A percentile compares a stretch with the other conserved stretches of the same genome.
Conservation (phyloP, 2,329 filamentous ascomycete genomes). For the Calonectria leucothoes region DNA sequence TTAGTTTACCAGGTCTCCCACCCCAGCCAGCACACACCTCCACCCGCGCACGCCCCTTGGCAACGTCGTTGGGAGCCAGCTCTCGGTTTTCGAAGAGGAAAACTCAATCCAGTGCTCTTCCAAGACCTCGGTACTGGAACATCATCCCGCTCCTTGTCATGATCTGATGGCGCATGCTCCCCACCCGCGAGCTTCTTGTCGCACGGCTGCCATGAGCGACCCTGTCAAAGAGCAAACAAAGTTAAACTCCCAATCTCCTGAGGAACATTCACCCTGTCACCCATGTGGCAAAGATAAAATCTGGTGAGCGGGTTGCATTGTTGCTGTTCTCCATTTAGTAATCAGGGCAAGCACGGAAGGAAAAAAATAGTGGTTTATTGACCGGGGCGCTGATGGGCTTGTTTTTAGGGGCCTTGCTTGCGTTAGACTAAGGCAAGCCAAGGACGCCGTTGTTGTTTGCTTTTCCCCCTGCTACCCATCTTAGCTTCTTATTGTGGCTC, state of each 20-base stretch:
- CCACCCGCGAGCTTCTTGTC: not conserved
- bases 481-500: not conserved
- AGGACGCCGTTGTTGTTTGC: constrained; percentile 11
- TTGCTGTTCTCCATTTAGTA: not conserved
- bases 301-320: not conserved
- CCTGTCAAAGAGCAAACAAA: not conserved
- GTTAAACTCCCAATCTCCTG: not conserved
- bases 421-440: constrained; percentile 6
- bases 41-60: not conserved
- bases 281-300: not conserved
- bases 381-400: not conserved
- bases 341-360: not conserved
- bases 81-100: not conserved
- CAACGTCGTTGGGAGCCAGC: not conserved
- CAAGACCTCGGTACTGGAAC: constrained; percentile 20
- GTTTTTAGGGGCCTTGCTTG: constrained; percentile 2
- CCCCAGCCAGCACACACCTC: not conserved
- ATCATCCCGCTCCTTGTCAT: constrained; percentile 11
- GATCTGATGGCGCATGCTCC: constrained; percentile 2
- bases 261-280: not conserved
- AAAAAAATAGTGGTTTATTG: not conserved
- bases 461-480: not conserved
- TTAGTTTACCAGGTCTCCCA: not conserved
- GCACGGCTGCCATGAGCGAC: not conserved
- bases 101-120: constrained; percentile 6